These are phyloP conservation scores for Basipetospora chlamydospora DNA, from an alignment of 2,329 filamentous ascomycete genomes.

Conservation along the genomic window DNA sequence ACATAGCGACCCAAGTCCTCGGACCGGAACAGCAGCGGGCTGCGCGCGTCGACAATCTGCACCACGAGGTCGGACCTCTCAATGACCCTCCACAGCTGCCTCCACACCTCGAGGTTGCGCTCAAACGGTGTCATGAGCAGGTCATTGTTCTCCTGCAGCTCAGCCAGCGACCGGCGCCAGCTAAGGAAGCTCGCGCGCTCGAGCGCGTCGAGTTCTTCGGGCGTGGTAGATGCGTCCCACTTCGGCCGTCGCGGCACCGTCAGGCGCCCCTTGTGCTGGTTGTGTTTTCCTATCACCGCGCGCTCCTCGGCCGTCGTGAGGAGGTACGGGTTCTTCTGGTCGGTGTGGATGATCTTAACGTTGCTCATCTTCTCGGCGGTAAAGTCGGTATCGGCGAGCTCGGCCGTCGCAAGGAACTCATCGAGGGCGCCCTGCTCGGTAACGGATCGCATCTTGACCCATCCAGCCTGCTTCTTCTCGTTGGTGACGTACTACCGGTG, in stretches of 20 bases:
- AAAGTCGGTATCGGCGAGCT: conserved; percentile 96
- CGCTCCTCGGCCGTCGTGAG: conserved; percentile 75
- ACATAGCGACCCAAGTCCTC: conserved; percentile 91
- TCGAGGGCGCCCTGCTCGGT: conserved; percentile 94
- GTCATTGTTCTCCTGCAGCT: conserved; percentile 87
- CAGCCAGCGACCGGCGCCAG: conserved; percentile 82
- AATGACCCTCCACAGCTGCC: conserved; percentile 95
- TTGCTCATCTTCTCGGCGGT: conserved; percentile 98
- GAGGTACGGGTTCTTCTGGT: conserved; percentile 91
- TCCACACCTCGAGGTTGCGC: conserved; percentile 93
- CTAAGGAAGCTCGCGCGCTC: conserved; percentile 72
- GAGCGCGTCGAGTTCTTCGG: conserved; percentile 60
- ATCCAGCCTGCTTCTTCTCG: conserved; percentile 76
- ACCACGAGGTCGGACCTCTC: conserved; percentile 91
- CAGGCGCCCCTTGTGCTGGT: conserved; percentile 60
- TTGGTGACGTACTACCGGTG: conserved; percentile 90
- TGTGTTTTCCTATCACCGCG: conserved; percentile 64
- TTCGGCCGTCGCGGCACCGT: conserved; percentile 81
- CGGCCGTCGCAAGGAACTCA: conserved; percentile 89
- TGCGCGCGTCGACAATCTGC: conserved; percentile 95
- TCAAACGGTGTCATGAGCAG: conserved; percentile 96
- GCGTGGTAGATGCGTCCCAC: conserved; percentile 79
- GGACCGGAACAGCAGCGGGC: conserved; percentile 84
- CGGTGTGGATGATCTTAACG: conserved; percentile 94
- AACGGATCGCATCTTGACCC: conserved; percentile 99